A percentile compares a stretch with the other conserved stretches of the same genome.
Conservation (phyloP, 805 yeast genomes). For the Tetrapisispora pingtungensis region DNA sequence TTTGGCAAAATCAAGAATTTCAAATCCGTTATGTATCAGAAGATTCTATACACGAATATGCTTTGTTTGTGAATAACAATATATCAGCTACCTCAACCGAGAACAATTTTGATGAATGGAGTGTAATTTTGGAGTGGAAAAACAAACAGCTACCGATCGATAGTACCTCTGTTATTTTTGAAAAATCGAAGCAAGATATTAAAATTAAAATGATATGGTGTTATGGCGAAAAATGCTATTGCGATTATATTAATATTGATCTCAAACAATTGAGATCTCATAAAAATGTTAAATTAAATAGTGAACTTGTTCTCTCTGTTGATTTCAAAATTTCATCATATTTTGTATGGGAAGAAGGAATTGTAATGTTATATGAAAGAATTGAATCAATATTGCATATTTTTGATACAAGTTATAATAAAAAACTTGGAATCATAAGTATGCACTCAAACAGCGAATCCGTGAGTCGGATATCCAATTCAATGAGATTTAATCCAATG, state of each 20-base stretch:
- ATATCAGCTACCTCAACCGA: too few species aligned
- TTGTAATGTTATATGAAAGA: background rate
- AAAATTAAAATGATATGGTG: conserved; percentile 1
- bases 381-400: background rate
- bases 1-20: background rate
- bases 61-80: too few species aligned
- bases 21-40: background rate
- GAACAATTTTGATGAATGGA: too few species aligned
- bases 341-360: background rate
- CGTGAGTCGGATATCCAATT: background rate
- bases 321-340: background rate
- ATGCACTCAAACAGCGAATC: background rate
- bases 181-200: background rate
- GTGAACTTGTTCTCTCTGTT: background rate
- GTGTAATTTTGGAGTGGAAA: background rate
- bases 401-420: background rate
- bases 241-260: background rate
- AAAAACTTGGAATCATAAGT: background rate
- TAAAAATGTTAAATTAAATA: background rate
- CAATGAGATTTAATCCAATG: too few species aligned
- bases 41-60: background rate
- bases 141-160: background rate
- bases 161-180: background rate
- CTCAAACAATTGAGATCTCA: background rate
- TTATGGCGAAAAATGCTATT: background rate